Evolutionary conservation across 176 grass and related monocot species (phyloP), one percentile per base, ranked within the genome.

Genomic region (Musa troglodytarum): DNA sequence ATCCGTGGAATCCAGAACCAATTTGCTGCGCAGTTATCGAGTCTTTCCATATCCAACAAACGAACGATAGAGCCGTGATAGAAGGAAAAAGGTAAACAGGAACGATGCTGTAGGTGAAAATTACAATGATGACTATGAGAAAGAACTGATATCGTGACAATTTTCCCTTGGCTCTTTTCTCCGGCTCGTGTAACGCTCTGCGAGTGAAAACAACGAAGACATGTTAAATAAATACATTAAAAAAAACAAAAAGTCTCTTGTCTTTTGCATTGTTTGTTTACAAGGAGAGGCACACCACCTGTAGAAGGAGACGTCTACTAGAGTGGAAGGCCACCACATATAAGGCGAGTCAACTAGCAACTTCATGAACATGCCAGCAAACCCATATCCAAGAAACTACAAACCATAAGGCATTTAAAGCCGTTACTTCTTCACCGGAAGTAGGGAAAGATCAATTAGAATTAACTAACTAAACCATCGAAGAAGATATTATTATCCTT

Each of bases 161-260:
- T 12, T 20, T 17, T 64, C 74, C 81, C 16, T 62, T 83, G 0
- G 8, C 16, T 12, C 73, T 69, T 68, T 78, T 52, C 57, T 78
- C 74, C 23, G 72, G 11, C 72, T 82, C 80, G 57, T 82, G 71
- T 12, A 82, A 54, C 56, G 80, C 72, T 49, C 80, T 82, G 71
- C 4, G 6, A 53, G 17, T 52, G 2, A 43, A 25, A 57, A 11
- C 11, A 53, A 67, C 28, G 0, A 67, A 76, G 29, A 34, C 29
- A 34, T 34, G 29, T 34, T 34, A 34, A 34, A 26, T 26, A 26
- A 26, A 26, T 26, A 26, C 1, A 26, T 26, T 26, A 26, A 26
- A 22, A 22, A 22, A 22, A 22, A 0, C 0, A 22, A 22, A 26
- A 26, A 1, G 1, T 1, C 3, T 5, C 3, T 5, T 5, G 29